Evolutionary conservation across 106 monocot genomes (phyloP), one percentile per base, ranked within the genome.

Genomic region (Apostasia ramifera): DNA sequence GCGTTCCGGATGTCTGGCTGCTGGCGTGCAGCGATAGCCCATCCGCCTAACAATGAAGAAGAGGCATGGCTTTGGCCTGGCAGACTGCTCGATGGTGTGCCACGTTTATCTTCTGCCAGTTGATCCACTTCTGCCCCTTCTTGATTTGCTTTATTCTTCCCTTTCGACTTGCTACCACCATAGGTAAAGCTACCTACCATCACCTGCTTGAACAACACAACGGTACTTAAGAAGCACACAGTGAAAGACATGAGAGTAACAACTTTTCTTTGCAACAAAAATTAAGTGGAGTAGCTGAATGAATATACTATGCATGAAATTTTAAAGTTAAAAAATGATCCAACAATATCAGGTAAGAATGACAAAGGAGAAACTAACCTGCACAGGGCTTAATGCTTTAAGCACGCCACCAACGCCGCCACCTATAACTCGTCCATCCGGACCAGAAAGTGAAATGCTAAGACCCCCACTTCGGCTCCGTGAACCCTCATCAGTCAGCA

Each of bases 161-260:
- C 45, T 82, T 87, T 90, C 2, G 63, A 48, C 76, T 89, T 93
- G 0, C 70, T 53, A 39, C 86, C 82, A 57, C 81, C 88, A 71
- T 76, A 82, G 10, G 81, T 55, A 61, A 93, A 93, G 63, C 93
- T 94, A 41, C 94, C 94, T 1, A 94, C 84, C 15, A 94, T 80
- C 0, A 94, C 86, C 94, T 94, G 82, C 67, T 75, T 43, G 55
- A 44, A 52, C 7, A 6, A 52, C 26, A 26, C 26, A 26, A 26
- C 0, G 26, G 26, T 26, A 26, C 26, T 26, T 26, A 26, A 47
- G 11, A 40, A 62, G 12, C 13, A 44, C 42, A 39, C 48, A 49
- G 14, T 6, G 48, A 47, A 48, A 64, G n/a, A 48, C 62, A 26
- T 65, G 14, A 8, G 37, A 65, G 8, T 26, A 26, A 26, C 26